These are phyloP conservation scores for Jasminum sambac DNA, from an alignment of 257 asterid species.

Conservation along the genomic window DNA sequence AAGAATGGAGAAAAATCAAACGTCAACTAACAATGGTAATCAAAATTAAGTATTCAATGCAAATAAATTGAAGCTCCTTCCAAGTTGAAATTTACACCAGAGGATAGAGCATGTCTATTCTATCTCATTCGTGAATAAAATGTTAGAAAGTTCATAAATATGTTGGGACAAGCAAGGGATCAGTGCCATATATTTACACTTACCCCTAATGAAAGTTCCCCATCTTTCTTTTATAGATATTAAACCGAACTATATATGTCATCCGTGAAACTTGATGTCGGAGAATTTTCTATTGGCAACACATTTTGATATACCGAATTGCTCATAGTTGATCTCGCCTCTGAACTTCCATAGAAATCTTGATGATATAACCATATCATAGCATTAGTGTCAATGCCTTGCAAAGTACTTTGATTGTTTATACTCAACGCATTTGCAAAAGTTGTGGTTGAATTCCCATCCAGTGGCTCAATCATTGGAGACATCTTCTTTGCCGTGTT, in stretches of 20 bases:
- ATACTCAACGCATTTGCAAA: background rate
- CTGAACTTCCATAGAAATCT: background rate
- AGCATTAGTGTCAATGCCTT: background rate
- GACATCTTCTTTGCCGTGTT: background rate
- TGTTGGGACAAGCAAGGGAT: background rate
- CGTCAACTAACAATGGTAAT: background rate
- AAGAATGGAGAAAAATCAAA: background rate
- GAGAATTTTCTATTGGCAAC: conserved; percentile 14
- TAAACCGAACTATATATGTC: background rate
- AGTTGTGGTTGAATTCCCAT: background rate
- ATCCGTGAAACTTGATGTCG: background rate
- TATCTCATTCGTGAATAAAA: background rate
- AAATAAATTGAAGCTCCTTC: background rate
- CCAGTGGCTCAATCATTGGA: conserved; percentile 16
- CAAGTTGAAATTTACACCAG: background rate
- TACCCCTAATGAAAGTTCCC: conserved; percentile 7
- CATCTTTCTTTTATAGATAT: no score
- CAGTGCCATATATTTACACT: conserved; percentile 12
- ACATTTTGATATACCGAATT: background rate
- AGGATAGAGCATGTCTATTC: background rate
- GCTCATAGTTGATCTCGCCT: background rate
- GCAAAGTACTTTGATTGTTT: background rate
- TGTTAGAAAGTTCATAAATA: background rate
- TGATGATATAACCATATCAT: conserved; percentile 5
- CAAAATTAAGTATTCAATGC: background rate